Evolutionary conservation across 805 yeast genomes (phyloP), one percentile per base, ranked within the genome.

Genomic region (Hyphopichia homilentoma): DNA sequence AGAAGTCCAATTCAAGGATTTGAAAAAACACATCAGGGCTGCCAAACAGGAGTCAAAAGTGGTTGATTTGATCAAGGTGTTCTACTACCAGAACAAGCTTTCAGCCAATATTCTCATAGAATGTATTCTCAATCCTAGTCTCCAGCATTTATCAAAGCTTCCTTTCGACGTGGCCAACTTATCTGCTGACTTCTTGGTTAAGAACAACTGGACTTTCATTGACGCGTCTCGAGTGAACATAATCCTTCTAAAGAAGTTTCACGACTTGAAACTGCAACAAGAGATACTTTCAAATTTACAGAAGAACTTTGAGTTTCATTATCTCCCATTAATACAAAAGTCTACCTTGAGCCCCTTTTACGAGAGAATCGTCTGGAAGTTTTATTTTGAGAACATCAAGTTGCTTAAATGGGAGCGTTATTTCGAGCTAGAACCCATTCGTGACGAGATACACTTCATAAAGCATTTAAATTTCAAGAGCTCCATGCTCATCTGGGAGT

Each of bases 361-460:
- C 44, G 70, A 65, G 40, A 38, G 70, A 16, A 59, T 64, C 1
- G 50, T 63, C 8, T 65, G 72, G 72, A 60, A 59, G 36, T 65
- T 60, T 39, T 50, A 59, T 36, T 61, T 61, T 34, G 66, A 63
- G 25, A 41, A 20, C 11, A 7, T 8, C 11, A 34, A 23, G 14
- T 14, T 12, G 33, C 16, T 16, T 5, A 29, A 25, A 11, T 16
- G 16, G 8, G 17, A 34, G 25, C 33, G 21, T 14, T n/a, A n/a
- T n/a, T n/a, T n/a, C n/a, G n/a, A n/a, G n/a, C 19, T 29, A 9
- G 41, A 36, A 4, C 16, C 21, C 20, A 40, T 41, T 15, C 40
- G 32, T 22, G 43, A 50, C 15, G 61, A 54, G 40, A 11, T 35
- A 7, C 36, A 52, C 36, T 54, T 44, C 24, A 52, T 65, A 5